Base-by-base conservation (phyloP, 495 filamentous ascomycete genomes). In the Penicillium egyptiacum region DNA sequence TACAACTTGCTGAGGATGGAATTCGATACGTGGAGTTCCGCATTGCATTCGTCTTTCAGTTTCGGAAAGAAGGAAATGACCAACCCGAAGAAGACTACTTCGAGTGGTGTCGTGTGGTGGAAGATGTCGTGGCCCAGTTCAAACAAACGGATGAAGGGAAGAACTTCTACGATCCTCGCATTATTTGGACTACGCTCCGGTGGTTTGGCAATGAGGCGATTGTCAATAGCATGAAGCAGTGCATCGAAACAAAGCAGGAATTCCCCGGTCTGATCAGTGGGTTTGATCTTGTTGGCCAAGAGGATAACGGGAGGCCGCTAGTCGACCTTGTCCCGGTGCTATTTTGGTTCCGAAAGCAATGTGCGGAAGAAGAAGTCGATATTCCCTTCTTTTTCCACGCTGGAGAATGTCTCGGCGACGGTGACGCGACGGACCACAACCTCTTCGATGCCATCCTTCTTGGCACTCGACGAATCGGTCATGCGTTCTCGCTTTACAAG, bases 301-400 rank as follows among this genome's bases (percentile, higher is more conserved):
- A 96, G 76, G 87, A 93, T 60, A 63, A 75, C 5, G 91, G 92
- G 6, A 79, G 89, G 39, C 77, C 91, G 1, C 83, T 96, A 9
- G 80, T 79, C 26, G 88, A 92, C 61, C 75, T 95, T 3, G 80
- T 91, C 0, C 91, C 92, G 0, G 82, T 95, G 51, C 73, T 98
- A 1, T 91, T 97, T 64, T 96, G 90, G 90, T 97, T 98, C 77
- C 85, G 85, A 35, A 93, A 93, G 65, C 81, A 83, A 50, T 97
- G 92, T 67, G 81, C 81, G 11, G 82, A 89, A 63, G 86, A 91
- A 66, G 85, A 80, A 8, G 80, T 96, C 28, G 83, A 94, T 22
- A 87, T 98, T n/a, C 94, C 94, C 3, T 95, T 96, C 73, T 94
- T 93, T 76, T 92, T 98, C 70, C 92, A 96, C 64, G 94, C 92